Evolutionary conservation across 2,329 filamentous ascomycete species (phyloP).

Genomic region (Venturia aucupariae): DNA sequence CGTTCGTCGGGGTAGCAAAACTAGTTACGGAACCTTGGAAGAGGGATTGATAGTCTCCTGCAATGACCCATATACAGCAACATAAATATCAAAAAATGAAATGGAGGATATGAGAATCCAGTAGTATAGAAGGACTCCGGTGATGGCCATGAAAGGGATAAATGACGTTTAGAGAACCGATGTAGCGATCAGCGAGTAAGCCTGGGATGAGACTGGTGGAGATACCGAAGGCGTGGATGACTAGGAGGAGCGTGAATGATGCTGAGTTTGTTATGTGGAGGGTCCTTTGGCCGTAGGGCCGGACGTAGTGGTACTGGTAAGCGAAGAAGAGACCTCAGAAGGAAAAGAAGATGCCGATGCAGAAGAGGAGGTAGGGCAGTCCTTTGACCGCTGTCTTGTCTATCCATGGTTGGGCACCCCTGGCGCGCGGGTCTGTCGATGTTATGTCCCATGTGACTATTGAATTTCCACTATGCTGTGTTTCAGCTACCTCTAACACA

Average conservation of each 20-base stretch:
- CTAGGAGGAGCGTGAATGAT: constrained; percentile 46
- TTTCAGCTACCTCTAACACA: too few relatives aligned
- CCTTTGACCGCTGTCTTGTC: constrained; percentile 45
- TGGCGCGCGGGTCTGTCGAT: too few relatives aligned
- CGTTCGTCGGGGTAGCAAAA: constrained; percentile 27
- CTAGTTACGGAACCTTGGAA: constrained; percentile 35
- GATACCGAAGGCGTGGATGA: constrained; percentile 49
- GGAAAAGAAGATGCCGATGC: constrained; percentile 34
- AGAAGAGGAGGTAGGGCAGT: constrained; percentile 35
- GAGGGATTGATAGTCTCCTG: constrained; percentile 36
- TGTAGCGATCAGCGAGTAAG: constrained; percentile 42
- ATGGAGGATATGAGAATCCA: constrained; percentile 45
- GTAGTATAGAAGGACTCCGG: constrained; percentile 42
- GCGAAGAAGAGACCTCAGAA: constrained; percentile 42
- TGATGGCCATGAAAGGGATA: constrained; percentile 39
- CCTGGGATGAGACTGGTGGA: constrained; percentile 45
- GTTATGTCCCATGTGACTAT: too few relatives aligned
- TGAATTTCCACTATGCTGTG: too few relatives aligned
- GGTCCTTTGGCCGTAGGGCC: constrained; percentile 26
- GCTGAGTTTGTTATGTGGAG: constrained; percentile 40
- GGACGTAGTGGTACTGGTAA: constrained; percentile 25
- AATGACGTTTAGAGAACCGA: constrained; percentile 49
- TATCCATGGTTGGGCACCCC: constrained; percentile 42
- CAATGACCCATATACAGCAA: constrained; percentile 37
- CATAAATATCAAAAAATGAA: constrained; percentile 34